Conservation (phyloP, 176 grass and related monocot genomes). For the Eleusine coracana region DNA sequence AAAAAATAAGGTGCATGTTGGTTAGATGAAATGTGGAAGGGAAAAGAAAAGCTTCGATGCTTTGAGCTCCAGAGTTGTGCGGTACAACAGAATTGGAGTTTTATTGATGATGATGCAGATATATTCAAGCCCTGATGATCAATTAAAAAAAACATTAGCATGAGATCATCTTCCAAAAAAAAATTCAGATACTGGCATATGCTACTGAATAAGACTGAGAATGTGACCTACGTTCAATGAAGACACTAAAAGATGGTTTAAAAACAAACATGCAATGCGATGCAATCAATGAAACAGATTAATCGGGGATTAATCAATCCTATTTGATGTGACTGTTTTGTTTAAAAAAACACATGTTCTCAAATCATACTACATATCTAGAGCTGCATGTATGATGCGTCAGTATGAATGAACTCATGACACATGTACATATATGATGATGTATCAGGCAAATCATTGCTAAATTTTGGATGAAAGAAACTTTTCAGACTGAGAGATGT, state of each 20-base stretch:
- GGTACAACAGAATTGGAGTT: not conserved
- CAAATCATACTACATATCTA: not conserved
- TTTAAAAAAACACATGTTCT: not conserved
- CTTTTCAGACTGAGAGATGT: constrained; percentile 1
- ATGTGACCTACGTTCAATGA: not conserved
- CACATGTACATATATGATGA: not conserved
- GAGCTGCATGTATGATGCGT: not conserved
- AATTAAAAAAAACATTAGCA: constrained; percentile 27
- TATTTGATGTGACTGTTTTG: not conserved
- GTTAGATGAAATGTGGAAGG: not conserved
- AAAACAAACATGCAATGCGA: not conserved
- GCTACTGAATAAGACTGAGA: not conserved
- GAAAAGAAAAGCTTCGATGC: not conserved
- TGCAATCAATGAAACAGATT: not conserved
- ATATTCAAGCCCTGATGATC: constrained; percentile 25
- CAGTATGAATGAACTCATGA: not conserved
- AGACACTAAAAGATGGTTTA: not conserved
- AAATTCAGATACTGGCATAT: not conserved
- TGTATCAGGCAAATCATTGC: not conserved
- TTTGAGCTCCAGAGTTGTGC: not conserved
- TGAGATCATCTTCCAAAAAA: constrained; percentile 6
- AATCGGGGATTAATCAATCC: not conserved
- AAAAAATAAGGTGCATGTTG: constrained; percentile 30
- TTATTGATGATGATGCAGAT: not conserved
- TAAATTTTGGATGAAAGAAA: not conserved